Percentiles rank a stretch among this genome's conserved stretches.
Conservation (phyloP, 768 basidiomycete species). For the Pulveroboletus sp. region DNA sequence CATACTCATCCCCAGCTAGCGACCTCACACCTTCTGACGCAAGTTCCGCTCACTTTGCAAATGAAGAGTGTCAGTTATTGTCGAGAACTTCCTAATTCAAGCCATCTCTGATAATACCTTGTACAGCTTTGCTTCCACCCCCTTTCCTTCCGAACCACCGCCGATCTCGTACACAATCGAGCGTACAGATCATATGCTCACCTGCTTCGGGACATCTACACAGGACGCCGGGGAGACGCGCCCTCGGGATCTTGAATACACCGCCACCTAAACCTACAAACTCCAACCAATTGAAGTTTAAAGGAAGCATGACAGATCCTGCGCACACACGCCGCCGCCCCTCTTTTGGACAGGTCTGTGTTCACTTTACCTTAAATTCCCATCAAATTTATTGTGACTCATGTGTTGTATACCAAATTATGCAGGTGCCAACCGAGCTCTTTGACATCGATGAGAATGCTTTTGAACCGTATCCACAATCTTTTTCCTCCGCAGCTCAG, state of each 20-base stretch:
- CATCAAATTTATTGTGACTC: slow-evolving; percentile 16
- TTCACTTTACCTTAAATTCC: slow-evolving; percentile 4
- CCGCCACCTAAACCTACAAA: slow-evolving; percentile 65
- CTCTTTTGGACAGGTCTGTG: slow-evolving; percentile 39
- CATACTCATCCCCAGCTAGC: slow-evolving; percentile 47
- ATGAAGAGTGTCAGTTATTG: slow-evolving; percentile 45
- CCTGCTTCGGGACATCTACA: slow-evolving; percentile 25
- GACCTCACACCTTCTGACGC: slow-evolving; percentile 47
- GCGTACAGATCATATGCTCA: slow-evolving; percentile 35
- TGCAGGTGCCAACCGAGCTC: slow-evolving; percentile 50
- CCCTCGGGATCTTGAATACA: slow-evolving; percentile 43
- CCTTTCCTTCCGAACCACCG: slow-evolving; percentile 53
- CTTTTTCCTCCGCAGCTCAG: slow-evolving; percentile 32
- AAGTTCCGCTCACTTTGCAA: slow-evolving; percentile 44
- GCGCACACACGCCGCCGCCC: slow-evolving; percentile 45
- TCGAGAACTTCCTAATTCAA: slow-evolving; percentile 15
- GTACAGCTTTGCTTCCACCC: slow-evolving; percentile 52
- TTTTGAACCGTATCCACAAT: slow-evolving; percentile 46
- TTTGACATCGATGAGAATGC: slow-evolving; percentile 77
- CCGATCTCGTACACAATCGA: slow-evolving; percentile 59
- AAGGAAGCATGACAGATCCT: slow-evolving; percentile 73
- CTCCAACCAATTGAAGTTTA: slow-evolving; percentile 52
- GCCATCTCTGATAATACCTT: slow-evolving; percentile 15
- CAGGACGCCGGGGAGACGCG: slow-evolving; percentile 33
- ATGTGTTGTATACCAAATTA: slow-evolving; percentile 13